Conservation (phyloP, 2,329 filamentous ascomycete genomes). For the Trichophyton benhamiae region DNA sequence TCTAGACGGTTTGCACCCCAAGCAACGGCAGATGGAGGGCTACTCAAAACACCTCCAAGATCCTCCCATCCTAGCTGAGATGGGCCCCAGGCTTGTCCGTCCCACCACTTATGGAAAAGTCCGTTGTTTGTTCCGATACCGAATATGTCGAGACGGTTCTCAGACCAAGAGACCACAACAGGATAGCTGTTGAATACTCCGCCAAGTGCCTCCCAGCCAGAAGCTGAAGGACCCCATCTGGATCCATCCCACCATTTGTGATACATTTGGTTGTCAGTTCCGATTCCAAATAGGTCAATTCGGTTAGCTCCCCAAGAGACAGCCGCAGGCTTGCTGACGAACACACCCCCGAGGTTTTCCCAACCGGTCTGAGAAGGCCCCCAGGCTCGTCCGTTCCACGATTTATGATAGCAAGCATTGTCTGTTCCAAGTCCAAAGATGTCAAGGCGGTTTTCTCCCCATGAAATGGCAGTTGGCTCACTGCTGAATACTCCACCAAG, state of each 20-base stretch:
- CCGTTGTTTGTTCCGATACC: conserved; percentile 11
- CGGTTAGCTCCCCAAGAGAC: conserved; percentile 15
- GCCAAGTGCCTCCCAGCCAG: conserved; percentile 11
- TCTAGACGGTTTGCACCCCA: conserved; percentile 15
- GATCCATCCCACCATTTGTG: conserved; percentile 15
- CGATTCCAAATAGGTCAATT: conserved; percentile 16
- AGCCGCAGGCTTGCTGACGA: conserved; percentile 14
- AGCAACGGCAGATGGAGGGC: conserved; percentile 14
- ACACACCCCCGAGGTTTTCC: conserved; percentile 15
- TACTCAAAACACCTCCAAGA: conserved; percentile 15
- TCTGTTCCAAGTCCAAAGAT: conserved; percentile 16
- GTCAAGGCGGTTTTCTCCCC: conserved; percentile 14
- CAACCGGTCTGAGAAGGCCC: conserved; percentile 11
- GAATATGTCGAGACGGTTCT: conserved; percentile 13
- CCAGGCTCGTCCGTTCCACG: conserved; percentile 13
- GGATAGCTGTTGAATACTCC: conserved; percentile 12
- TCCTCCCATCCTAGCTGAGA: conserved; percentile 12
- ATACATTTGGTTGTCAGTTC: conserved; percentile 14
- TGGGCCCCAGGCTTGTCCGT: conserved; percentile 10
- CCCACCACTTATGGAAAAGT: conserved; percentile 13
- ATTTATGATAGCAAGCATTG: conserved; percentile 15
- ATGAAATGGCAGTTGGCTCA: conserved; percentile 14
- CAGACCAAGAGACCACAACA: conserved; percentile 10
- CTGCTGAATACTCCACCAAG: conserved; percentile 15
- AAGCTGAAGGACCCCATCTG: conserved; percentile 9